phyloP scores from a whole-genome alignment of 2,329 filamentous ascomycete species.

The Monosporascus sp. region DNA sequence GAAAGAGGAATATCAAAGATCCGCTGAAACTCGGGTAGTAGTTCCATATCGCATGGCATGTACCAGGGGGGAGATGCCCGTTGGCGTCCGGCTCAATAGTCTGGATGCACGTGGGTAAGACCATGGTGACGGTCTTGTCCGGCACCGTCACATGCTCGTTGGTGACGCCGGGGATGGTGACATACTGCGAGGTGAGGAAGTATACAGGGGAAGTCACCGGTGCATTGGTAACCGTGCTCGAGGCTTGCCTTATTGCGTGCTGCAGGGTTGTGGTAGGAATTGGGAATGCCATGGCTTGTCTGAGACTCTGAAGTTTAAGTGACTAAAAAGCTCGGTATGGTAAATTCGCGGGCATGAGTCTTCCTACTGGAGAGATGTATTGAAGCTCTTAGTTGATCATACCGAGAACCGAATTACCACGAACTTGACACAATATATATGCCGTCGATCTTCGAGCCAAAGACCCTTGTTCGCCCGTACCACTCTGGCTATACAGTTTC shows the following conservation, averaged over 20 bases:
- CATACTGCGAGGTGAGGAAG: conserved; percentile 25
- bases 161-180: conserved; percentile 24
- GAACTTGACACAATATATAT: no score
- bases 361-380: no score
- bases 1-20: conserved; percentile 20
- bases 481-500: no score
- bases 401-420: no score
- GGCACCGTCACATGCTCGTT: conserved; percentile 22
- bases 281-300: no score
- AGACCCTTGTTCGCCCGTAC: no score
- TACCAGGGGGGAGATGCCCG: conserved; percentile 27
- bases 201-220: conserved; percentile 3
- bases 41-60: conserved; percentile 23
- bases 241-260: conserved; percentile 3
- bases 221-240: conserved; percentile 2
- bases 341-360: no score
- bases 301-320: no score
- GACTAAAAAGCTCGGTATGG: no score
- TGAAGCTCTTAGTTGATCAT: no score
- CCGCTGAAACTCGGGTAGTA: conserved; percentile 29
- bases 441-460: no score
- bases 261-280: background rate
- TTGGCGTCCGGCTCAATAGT: conserved; percentile 28
- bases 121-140: conserved; percentile 26
- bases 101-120: conserved; percentile 31